These are phyloP conservation scores for Naganishia sp. DNA, from an alignment of 1,284 basidiomycete genomes.

Conservation along the genomic window DNA sequence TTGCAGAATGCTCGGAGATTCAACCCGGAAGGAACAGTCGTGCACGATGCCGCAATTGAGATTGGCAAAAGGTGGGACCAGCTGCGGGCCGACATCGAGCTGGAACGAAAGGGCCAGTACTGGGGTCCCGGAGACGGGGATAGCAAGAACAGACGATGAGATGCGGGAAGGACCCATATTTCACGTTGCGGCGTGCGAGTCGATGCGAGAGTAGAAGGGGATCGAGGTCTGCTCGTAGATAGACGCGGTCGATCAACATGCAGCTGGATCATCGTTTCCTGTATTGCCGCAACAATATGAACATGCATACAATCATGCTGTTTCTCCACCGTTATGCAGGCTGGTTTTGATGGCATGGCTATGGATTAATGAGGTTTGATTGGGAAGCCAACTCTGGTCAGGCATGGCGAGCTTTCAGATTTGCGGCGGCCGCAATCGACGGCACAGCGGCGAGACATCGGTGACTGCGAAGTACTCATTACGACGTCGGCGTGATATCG, in stretches of 20 bases:
- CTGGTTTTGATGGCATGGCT: no score
- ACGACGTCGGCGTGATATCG: conserved; percentile 6
- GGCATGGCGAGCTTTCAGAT: background rate
- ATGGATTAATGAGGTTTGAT: no score
- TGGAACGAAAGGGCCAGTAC: conserved; percentile 17
- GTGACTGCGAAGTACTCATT: conserved; percentile 25
- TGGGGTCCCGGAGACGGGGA: background rate
- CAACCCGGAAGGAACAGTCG: conserved; percentile 35
- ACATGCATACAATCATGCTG: no score
- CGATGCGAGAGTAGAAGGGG: no score
- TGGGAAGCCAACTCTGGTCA: background rate
- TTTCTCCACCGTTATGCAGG: no score
- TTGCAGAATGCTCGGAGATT: conserved; percentile 50
- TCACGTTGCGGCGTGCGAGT: no score
- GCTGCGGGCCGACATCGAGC: conserved; percentile 18
- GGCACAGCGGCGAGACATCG: background rate
- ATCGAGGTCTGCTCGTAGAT: no score
- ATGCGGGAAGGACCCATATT: background rate
- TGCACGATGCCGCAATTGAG: conserved; percentile 7
- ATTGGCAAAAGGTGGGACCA: conserved; percentile 28
- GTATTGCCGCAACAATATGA: no score
- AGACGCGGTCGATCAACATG: no score
- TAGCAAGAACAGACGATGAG: background rate
- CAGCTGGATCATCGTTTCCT: no score
- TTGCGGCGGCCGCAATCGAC: background rate